Conservation (phyloP, 352 stramenopile species). For the Globisporangium acanthophoron region DNA sequence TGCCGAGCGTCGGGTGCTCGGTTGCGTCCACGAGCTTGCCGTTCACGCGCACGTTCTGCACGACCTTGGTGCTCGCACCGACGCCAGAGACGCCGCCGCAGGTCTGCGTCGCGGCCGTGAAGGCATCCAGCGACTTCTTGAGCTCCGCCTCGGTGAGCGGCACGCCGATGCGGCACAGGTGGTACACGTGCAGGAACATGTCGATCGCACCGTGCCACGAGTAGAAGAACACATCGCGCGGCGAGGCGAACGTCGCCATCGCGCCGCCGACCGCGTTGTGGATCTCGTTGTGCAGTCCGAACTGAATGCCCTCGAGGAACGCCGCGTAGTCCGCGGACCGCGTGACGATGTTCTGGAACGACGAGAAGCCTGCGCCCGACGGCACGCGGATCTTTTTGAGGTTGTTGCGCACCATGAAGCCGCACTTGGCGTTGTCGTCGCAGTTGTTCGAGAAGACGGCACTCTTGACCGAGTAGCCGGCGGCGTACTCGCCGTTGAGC, state of each 20-base stretch:
- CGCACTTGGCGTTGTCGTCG: slow-evolving; percentile 37
- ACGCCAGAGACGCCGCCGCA: slow-evolving; percentile 46
- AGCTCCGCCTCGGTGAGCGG: slow-evolving; percentile 33
- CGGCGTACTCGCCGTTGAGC: slow-evolving; percentile 26
- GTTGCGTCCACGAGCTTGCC: slow-evolving; percentile 38
- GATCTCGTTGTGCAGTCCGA: slow-evolving; percentile 60
- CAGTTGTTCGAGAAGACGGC: slow-evolving; percentile 28
- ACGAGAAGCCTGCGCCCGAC: slow-evolving; percentile 37
- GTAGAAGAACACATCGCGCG: slow-evolving; percentile 59
- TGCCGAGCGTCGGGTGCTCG: slow-evolving; percentile 52
- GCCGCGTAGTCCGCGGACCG: slow-evolving; percentile 44
- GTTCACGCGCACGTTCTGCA: slow-evolving; percentile 37
- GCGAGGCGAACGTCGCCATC: slow-evolving; percentile 45
- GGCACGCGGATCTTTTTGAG: slow-evolving; percentile 34
- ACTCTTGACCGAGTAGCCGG: slow-evolving; percentile 24
- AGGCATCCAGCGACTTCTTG: slow-evolving; percentile 8
- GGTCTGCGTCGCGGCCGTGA: slow-evolving; percentile 32
- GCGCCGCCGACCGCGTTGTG: slow-evolving; percentile 44
- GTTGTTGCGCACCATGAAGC: slow-evolving; percentile 36
- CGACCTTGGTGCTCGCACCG: slow-evolving; percentile 24
- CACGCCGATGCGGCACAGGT: slow-evolving; percentile 54
- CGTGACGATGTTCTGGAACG: slow-evolving; percentile 50
- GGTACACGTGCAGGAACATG: slow-evolving; percentile 65
- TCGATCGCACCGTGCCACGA: slow-evolving; percentile 63
- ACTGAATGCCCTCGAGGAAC: slow-evolving; percentile 57